Evolutionary conservation across 1,284 basidiomycete species (phyloP).

Genomic region (Rhodotorula sp.): DNA sequence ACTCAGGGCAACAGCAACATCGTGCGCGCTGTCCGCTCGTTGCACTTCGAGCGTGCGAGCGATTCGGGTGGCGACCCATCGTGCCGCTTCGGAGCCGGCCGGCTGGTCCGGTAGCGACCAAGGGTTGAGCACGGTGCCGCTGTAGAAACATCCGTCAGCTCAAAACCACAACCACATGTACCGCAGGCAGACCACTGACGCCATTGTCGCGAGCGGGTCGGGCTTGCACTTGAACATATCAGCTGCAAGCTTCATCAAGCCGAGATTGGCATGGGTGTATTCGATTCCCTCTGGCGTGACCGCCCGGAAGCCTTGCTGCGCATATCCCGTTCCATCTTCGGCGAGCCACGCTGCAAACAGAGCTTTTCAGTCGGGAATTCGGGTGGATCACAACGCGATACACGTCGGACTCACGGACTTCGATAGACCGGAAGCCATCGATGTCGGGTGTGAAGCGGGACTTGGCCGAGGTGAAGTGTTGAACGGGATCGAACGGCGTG

Average conservation of each 20-base stretch:
- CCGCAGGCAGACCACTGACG: neutral
- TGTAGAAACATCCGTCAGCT: neutral
- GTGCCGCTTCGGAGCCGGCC: neutral
- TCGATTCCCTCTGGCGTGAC: neutral
- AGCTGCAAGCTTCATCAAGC: neutral
- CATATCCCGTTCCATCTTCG: slow-evolving; percentile 6
- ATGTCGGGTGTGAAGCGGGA: neutral
- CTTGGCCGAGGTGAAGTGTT: neutral
- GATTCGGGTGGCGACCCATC: neutral
- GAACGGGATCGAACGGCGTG: slow-evolving; percentile 7
- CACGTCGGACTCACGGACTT: neutral
- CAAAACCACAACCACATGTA: neutral
- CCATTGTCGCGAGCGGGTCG: neutral
- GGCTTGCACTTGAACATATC: neutral
- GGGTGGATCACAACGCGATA: neutral
- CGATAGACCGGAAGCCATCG: neutral
- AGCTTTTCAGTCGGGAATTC: neutral
- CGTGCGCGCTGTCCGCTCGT: neutral
- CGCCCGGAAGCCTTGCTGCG: slow-evolving; percentile 7
- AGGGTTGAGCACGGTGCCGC: neutral
- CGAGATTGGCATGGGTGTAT: slow-evolving; percentile 16
- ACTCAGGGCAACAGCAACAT: neutral
- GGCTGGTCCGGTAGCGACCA: neutral
- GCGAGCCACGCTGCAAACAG: neutral
- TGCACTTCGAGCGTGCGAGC: neutral